A percentile compares a stretch with the other conserved stretches of the same genome.
Evolutionary conservation across 1,139 yeast species (phyloP).

Genomic region (Kluyveromyces marxianus): DNA sequence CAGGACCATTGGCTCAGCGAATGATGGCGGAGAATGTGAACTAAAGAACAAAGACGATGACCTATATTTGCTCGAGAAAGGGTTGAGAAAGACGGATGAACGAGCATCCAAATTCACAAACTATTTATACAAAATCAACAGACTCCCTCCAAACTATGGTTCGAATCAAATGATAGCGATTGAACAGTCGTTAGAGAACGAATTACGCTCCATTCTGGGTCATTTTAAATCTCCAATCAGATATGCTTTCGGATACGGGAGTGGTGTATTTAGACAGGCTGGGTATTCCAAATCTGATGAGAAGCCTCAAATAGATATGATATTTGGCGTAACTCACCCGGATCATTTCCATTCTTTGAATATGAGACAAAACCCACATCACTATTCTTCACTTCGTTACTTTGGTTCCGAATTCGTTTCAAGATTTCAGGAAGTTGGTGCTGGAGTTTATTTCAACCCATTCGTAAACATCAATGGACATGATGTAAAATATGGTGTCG

Average conservation of each 20-base stretch:
- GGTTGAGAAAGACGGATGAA: conserved; percentile 29
- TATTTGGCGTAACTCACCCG: conserved; percentile 74
- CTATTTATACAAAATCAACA: conserved; percentile 36
- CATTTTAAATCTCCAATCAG: conserved; percentile 62
- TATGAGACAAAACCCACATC: conserved; percentile 55
- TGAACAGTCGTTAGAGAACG: conserved; percentile 38
- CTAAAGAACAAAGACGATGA: conserved; percentile 11
- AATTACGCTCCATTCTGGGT: conserved; percentile 44
- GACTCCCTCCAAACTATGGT: conserved; percentile 48
- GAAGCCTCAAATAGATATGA: conserved; percentile 75
- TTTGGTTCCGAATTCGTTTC: conserved; percentile 58
- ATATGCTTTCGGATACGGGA: conserved; percentile 88
- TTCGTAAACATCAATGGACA: conserved; percentile 59
- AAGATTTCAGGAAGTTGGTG: conserved; percentile 63
- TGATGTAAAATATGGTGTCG: conserved; percentile 80
- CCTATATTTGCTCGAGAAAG: conserved; percentile 28
- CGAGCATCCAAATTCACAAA: conserved; percentile 35
- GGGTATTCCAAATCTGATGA: conserved; percentile 33
- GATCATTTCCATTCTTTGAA: conserved; percentile 70
- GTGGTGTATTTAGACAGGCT: conserved; percentile 87
- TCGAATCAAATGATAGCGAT: conserved; percentile 50
- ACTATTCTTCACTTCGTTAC: conserved; percentile 62
- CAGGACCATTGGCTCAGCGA: neutral
- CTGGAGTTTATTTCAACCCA: conserved; percentile 93
- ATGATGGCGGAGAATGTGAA: neutral